Base-by-base conservation (phyloP, 305 asterid genomes). In the Plantago coronopus region DNA sequence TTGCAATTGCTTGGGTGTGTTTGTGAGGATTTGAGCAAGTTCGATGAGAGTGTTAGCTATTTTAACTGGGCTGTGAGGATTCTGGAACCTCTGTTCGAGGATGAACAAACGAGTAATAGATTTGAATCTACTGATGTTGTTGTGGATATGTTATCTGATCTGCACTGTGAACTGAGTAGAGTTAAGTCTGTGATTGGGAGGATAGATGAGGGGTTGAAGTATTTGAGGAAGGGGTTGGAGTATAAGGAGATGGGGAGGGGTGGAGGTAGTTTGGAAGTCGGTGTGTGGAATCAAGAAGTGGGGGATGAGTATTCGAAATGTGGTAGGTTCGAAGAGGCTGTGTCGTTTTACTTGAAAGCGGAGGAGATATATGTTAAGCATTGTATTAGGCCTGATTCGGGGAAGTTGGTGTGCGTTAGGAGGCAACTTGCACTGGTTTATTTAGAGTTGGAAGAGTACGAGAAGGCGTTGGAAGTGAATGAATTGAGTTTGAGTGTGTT, bases 41-140 rank as follows among this genome's bases (percentile, higher is more conserved):
- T 19, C 2, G 20, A 25, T n/a, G 58, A 53, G 58, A 2, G 58
- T 12, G 14, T 53, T 10, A 14, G 58, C 11, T 53, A 53, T 25
- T 53, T 53, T 13, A 53, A 53, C 15, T 53, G 58, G 58, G 29
- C 58, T 16, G 34, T 19, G n/a, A 53, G 58, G 58, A 53, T 23
- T 53, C 34, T 53, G 19, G 18, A 5, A 17, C n/a, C 38, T 51
- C 14, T 4, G 14, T 51, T 51, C 38, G 57, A 23, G 6, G 19
- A 19, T 14, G 57, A n/a, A n/a, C n/a, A n/a, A n/a, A n/a, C n/a
- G n/a, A n/a, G n/a, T n/a, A n/a, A n/a, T n/a, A n/a, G n/a, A n/a
- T n/a, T n/a, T n/a, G n/a, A n/a, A 18, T 0, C 16, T 14, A 22
- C 17, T 51, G 8, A 31, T 31, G 9, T 31, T 7, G 38, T 4